Percentiles rank a stretch among this genome's conserved stretches.
phyloP scores from a whole-genome alignment of 1,139 yeast species.

The Hanseniaspora uvarum region DNA sequence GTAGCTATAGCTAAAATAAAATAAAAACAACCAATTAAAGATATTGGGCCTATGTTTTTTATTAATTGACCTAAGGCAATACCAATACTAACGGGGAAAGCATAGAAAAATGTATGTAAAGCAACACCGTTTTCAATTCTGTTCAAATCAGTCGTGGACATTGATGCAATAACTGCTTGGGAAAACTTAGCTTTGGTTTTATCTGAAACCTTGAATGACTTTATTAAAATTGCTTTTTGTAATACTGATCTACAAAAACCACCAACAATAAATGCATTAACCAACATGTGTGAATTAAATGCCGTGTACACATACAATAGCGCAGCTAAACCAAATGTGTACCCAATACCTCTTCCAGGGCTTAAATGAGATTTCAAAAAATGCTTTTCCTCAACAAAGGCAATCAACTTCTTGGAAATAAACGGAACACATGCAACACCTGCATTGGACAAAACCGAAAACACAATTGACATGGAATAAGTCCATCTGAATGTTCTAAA shows the following conservation, averaged over 20 bases:
- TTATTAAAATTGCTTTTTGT: conserved; percentile 37
- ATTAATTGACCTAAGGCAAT: conserved; percentile 49
- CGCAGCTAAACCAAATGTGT: conserved; percentile 40
- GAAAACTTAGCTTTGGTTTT: conserved; percentile 37
- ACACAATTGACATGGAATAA: conserved; percentile 15
- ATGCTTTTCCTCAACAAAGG: conserved; percentile 33
- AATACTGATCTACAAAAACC: conserved; percentile 40
- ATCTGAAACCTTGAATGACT: conserved; percentile 36
- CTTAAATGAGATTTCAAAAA: conserved; percentile 14
- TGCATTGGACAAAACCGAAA: conserved; percentile 22
- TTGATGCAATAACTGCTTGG: conserved; percentile 46
- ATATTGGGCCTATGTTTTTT: conserved; percentile 53
- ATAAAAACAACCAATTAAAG: conserved; percentile 50
- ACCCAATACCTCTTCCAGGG: conserved; percentile 42
- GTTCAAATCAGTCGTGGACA: conserved; percentile 66
- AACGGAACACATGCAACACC: conserved; percentile 31
- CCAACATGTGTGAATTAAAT: conserved; percentile 44
- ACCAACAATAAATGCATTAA: conserved; percentile 46
- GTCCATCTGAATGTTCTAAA: conserved; percentile 12
- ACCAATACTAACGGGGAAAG: conserved; percentile 46
- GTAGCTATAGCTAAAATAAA: conserved; percentile 30
- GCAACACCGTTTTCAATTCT: conserved; percentile 61
- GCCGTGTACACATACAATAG: conserved; percentile 38
- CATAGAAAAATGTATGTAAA: conserved; percentile 51
- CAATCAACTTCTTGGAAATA: conserved; percentile 37